Percentiles rank a stretch among this genome's conserved stretches.
Evolutionary conservation across 192 early-diverging fungal species (phyloP).

Genomic region (Entophlyctis luteolus): DNA sequence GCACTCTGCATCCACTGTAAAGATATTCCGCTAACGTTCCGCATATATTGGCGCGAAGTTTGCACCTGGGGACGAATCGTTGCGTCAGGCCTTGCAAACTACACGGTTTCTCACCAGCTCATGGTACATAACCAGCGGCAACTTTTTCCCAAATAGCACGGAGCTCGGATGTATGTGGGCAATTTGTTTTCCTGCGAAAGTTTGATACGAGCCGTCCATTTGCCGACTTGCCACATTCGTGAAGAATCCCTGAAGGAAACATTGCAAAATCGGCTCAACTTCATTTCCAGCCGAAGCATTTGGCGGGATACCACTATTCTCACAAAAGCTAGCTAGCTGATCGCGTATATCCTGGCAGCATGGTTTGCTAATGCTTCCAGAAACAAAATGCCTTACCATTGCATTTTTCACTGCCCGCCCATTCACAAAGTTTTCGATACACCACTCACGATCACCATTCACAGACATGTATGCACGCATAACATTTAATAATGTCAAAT

Average conservation of each 20-base stretch:
- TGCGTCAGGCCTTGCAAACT: not conserved
- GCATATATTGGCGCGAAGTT: constrained; percentile 85
- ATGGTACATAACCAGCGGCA: constrained; percentile 79
- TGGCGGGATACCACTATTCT: constrained; percentile 63
- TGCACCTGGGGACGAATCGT: constrained; percentile 48
- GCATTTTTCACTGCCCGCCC: constrained; percentile 79
- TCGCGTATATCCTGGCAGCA: constrained; percentile 85
- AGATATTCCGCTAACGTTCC: constrained; percentile 76
- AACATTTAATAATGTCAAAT: constrained; percentile 86
- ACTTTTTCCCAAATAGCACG: constrained; percentile 75
- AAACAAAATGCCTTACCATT: constrained; percentile 42
- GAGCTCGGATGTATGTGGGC: constrained; percentile 81
- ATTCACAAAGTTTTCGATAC: constrained; percentile 88
- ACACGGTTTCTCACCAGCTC: constrained; percentile 62
- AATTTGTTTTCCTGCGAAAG: constrained; percentile 58
- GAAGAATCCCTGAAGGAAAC: constrained; percentile 86
- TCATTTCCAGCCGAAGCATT: constrained; percentile 66
- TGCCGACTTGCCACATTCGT: constrained; percentile 82
- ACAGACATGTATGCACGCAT: constrained; percentile 70
- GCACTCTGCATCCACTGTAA: constrained; percentile 65
- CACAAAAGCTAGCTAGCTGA: constrained; percentile 78
- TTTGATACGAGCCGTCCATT: constrained; percentile 82
- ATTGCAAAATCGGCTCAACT: constrained; percentile 72
- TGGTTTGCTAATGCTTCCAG: constrained; percentile 25
- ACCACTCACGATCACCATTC: constrained; percentile 83